A percentile compares a stretch with the other conserved stretches of the same genome.
phyloP scores from a whole-genome alignment of 768 basidiomycete genomes.

The Pholiota conissans region DNA sequence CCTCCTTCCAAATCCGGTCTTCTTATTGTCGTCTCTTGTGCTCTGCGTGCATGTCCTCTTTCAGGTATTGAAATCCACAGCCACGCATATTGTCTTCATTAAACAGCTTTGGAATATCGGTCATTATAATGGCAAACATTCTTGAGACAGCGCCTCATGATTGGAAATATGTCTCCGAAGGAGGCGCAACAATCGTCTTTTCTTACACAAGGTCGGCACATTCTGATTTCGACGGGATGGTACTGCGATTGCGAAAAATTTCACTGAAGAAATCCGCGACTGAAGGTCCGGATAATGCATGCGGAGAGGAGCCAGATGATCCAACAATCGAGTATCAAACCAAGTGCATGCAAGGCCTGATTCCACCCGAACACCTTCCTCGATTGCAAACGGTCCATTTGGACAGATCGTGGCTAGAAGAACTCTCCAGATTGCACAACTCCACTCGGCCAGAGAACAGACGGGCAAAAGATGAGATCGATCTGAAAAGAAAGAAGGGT shows the following conservation, averaged over 20 bases:
- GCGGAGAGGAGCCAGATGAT: conserved; percentile 34
- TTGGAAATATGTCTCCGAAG: conserved; percentile 91
- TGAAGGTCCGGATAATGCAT: background rate
- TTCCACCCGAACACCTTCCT: conserved; percentile 63
- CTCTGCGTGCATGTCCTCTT: background rate
- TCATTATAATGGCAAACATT: conserved; percentile 24
- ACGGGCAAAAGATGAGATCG: conserved; percentile 56
- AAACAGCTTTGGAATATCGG: background rate
- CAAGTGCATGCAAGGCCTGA: conserved; percentile 60
- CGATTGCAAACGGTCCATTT: conserved; percentile 50
- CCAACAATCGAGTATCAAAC: conserved; percentile 56
- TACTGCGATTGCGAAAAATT: conserved; percentile 77
- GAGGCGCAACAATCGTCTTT: conserved; percentile 90
- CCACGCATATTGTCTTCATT: background rate
- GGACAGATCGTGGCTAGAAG: conserved; percentile 57
- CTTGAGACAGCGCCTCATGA: conserved; percentile 41
- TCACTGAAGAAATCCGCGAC: background rate
- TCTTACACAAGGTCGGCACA: conserved; percentile 65
- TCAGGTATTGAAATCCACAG: background rate
- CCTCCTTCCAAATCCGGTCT: background rate
- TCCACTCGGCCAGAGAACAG: conserved; percentile 56
- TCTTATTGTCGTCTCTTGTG: background rate
- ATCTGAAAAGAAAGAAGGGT: conserved; percentile 52
- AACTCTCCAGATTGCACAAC: conserved; percentile 48
- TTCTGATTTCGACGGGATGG: conserved; percentile 56